Evolutionary conservation across 2,329 filamentous ascomycete genomes (phyloP).

Genomic region (Penicillium sp.): DNA sequence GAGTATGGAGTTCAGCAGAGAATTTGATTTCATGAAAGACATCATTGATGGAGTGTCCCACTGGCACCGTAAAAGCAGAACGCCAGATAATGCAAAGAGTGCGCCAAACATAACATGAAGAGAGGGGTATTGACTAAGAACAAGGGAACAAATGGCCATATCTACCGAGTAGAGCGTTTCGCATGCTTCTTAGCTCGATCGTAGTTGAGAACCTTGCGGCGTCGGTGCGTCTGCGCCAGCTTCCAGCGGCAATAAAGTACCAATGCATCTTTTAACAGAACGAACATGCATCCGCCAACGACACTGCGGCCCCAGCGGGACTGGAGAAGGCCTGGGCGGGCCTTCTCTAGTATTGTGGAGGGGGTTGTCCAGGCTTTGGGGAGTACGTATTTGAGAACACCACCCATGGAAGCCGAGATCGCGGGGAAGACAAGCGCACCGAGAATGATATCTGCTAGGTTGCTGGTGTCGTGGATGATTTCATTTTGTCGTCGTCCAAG

Average conservation of each 20-base stretch:
- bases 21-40: slow-evolving; percentile 13
- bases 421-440: slow-evolving; percentile 78
- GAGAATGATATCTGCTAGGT: slow-evolving; percentile 62
- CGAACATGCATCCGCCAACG: slow-evolving; percentile 83
- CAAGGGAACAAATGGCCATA: background rate
- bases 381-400: slow-evolving; percentile 68
- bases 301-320: slow-evolving; percentile 87
- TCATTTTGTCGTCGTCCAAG: slow-evolving; percentile 48
- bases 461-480: slow-evolving; percentile 56
- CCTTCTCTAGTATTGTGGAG: slow-evolving; percentile 38
- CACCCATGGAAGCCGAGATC: slow-evolving; percentile 77
- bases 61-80: slow-evolving; percentile 15
- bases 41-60: slow-evolving; percentile 14
- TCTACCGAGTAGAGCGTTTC: slow-evolving; percentile 16
- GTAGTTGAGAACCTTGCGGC: slow-evolving; percentile 50
- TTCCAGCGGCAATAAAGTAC: slow-evolving; percentile 60
- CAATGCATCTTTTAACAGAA: slow-evolving; percentile 74
- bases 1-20: background rate
- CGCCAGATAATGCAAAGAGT: slow-evolving; percentile 23
- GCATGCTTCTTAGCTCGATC: slow-evolving; percentile 43
- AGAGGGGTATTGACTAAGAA: background rate
- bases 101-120: slow-evolving; percentile 2
- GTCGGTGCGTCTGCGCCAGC: slow-evolving; percentile 49
- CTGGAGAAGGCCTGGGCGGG: slow-evolving; percentile 70
- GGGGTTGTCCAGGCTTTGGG: slow-evolving; percentile 67